Conservation (phyloP, 129 eudicot species). For the Centrapalus pauciflorus region DNA sequence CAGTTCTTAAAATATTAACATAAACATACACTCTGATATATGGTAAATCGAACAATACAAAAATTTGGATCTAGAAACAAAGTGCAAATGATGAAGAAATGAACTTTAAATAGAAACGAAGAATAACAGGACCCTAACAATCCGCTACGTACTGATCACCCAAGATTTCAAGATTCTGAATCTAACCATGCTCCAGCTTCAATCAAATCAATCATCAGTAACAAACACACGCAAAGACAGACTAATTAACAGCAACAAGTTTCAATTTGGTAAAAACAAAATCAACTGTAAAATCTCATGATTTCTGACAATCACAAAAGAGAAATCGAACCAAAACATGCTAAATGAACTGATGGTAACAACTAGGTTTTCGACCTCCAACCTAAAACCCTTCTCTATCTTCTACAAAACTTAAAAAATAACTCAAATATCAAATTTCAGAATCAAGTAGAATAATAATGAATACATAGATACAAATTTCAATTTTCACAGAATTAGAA, state of each 20-base stretch:
- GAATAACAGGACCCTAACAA: not conserved
- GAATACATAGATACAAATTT: not conserved
- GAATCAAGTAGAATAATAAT: not conserved
- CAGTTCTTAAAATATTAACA: not conserved
- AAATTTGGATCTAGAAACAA: not conserved
- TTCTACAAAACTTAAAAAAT: not conserved
- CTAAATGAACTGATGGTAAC: too few relatives aligned
- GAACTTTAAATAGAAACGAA: not conserved
- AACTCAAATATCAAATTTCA: not conserved
- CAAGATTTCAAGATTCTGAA: not conserved
- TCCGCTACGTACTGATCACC: too few relatives aligned
- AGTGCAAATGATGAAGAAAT: not conserved
- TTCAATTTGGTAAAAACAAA: not conserved
- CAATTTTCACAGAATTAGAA: not conserved
- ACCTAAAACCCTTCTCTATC: not conserved
- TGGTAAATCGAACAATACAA: not conserved
- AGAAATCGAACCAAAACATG: not conserved
- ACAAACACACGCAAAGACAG: not conserved
- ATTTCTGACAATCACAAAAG: not conserved
- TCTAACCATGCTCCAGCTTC: not conserved
- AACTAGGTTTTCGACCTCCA: not conserved
- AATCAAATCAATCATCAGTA: not conserved
- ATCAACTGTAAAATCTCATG: not conserved
- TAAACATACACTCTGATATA: not conserved
- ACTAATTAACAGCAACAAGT: not conserved